Conservation (phyloP, 768 basidiomycete genomes). For the Tephrocybe rancida region DNA sequence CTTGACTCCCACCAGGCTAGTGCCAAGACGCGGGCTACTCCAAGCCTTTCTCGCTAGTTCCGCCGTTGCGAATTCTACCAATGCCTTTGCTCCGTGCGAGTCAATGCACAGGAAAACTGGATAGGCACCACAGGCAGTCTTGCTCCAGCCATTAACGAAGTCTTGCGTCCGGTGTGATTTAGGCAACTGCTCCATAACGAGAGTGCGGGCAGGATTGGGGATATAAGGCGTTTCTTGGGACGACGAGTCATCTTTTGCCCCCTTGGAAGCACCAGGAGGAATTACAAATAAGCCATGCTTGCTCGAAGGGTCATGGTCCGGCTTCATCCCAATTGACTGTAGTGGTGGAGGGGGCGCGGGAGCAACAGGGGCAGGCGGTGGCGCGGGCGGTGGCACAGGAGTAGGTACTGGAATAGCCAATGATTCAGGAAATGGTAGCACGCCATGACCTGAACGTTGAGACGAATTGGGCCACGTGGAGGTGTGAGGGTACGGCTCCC, state of each 20-base stretch:
- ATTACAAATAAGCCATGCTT: constrained; percentile 49
- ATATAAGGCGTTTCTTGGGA: constrained; percentile 29
- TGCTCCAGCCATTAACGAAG: constrained; percentile 47
- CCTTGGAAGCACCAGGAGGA: constrained; percentile 14
- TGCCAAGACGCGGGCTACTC: constrained; percentile 48
- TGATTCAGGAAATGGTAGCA: constrained; percentile 8
- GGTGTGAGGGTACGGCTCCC: neutral
- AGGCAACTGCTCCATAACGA: constrained; percentile 61
- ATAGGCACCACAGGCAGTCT: constrained; percentile 33
- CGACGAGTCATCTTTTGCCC: constrained; percentile 9
- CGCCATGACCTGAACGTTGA: constrained; percentile 11
- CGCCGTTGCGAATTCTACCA: constrained; percentile 52
- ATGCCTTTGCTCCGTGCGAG: constrained; percentile 40
- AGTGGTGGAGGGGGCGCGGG: constrained; percentile 17
- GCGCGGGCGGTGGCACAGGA: constrained; percentile 4
- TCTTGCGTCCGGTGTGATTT: constrained; percentile 44
- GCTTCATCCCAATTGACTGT: constrained; percentile 45
- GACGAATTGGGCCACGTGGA: neutral
- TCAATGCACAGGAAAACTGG: constrained; percentile 47
- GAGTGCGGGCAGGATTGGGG: constrained; percentile 50
- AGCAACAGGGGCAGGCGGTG: constrained; percentile 16
- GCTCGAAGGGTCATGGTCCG: constrained; percentile 44
- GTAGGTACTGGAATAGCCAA: constrained; percentile 7
- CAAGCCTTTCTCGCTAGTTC: constrained; percentile 50
- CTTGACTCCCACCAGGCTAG: constrained; percentile 26